Conservation (phyloP, 129 eudicot species). For the Arctium lappa region DNA sequence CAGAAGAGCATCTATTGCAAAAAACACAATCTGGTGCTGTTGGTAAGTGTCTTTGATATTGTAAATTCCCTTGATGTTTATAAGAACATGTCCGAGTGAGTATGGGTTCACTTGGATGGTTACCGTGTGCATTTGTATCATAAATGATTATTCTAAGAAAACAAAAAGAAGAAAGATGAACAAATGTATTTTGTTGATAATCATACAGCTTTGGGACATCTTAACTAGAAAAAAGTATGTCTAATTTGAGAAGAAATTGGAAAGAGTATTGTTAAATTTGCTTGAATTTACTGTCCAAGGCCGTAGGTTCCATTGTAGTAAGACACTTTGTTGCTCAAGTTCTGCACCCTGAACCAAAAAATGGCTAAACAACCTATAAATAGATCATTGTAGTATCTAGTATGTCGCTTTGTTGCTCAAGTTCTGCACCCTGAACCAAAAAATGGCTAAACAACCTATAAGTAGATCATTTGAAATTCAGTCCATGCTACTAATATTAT, state of each 20-base stretch:
- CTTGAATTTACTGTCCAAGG: not conserved
- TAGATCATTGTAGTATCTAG: not conserved
- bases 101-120: not conserved
- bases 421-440: not conserved
- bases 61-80: not conserved
- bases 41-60: slow-evolving; percentile 37
- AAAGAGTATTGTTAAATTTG: not conserved
- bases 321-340: not conserved
- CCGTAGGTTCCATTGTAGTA: not conserved
- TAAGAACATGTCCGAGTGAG: not conserved
- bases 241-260: not conserved
- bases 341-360: not conserved
- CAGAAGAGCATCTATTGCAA: slow-evolving; percentile 89
- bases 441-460: not conserved
- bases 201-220: not conserved
- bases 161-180: not conserved
- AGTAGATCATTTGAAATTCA: not conserved
- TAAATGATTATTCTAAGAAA: not conserved
- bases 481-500: not conserved
- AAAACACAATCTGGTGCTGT: slow-evolving; percentile 92
- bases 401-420: slow-evolving; percentile 1
- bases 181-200: not conserved
- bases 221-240: not conserved
- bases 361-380: not conserved
- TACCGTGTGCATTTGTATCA: not conserved